Base-by-base conservation (phyloP, 306 rosid species). In the Gastrolobium villosum region DNA sequence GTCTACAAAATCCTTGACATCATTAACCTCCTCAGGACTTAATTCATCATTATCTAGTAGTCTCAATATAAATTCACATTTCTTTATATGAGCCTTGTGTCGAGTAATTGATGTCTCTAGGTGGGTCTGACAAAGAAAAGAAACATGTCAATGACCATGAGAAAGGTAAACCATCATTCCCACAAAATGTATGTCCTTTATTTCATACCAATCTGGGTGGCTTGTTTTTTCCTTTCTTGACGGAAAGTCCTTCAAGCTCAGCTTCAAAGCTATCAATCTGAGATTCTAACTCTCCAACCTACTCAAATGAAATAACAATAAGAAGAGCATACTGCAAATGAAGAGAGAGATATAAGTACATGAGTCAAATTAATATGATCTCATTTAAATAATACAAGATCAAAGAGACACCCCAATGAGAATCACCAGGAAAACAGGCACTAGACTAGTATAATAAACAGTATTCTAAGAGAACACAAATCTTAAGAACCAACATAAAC, bases 221-320 rank as follows among this genome's bases (percentile, higher is more conserved):
- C 70, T 96, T 87, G 76, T 75, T 75, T 83, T 95, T 95, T 69
- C 99, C 99, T 81, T 95, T 95, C 86, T 87, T 95, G 77, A 92
- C 96, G 48, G 97, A 70, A 75, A 95, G 88, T 64, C 99, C 99
- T 85, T 95, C 99, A 40, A 95, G 56, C 89, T 95, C 99, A 32
- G 99, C 99, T 87, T 95, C 99, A 85, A 95, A 95, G 86, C 10
- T 89, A 83, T 95, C 99, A 81, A 92, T 92, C 85, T 95, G 99
- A 60, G 92, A 88, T 83, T 95, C 99, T 87, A 95, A 83, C 86
- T 95, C 99, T 36, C 88, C 84, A 72, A 95, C 99, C 99, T 92
- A 78, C 65, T 86, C 77, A 66, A 62, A 67, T 61, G 56, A 85
- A 69, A 77, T 32, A 55, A 26, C 67, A 52, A 64, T 49, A 66